Evolutionary conservation across 2,329 filamentous ascomycete species (phyloP), one percentile per base, ranked within the genome.

Genomic region (Xylogone sp.): DNA sequence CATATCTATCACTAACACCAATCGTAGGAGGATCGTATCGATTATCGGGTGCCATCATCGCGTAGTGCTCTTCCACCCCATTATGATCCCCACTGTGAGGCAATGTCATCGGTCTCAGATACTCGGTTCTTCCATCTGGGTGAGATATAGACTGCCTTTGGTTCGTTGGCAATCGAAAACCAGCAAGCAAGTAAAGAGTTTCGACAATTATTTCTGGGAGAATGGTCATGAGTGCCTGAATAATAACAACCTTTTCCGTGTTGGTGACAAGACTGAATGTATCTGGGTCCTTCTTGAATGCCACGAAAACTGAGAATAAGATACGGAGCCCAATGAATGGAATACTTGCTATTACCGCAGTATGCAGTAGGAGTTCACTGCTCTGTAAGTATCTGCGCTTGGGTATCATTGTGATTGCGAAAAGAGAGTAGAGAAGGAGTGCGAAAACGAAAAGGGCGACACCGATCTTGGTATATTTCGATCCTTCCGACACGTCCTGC

Each of bases 391-490:
- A 39, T 5, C 12, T 18, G 5, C 34, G 10, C 13, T 39, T 39
- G n/a, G 34, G 34, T 39, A 18, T 5, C n/a, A 39, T 13, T 18
- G 34, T 9, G 10, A 16, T 16, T 13, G 34, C 34, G 34, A 39
- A 5, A 16, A 39, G n/a, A 39, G 34, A 16, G 34, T 39, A 39
- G 34, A 39, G 10, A 16, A 39, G 8, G n/a, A 39, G 34, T 4
- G 34, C 44, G 21, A 47, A 7, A 42, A 51, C 47, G 39, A 43
- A 39, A 44, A 51, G 43, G n/a, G 45, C 10, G 45, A 51, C 29
- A 18, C 49, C 49, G 20, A 43, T 39, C 46, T 51, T 51, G 44
- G 49, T 47, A 27, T 47, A 42, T 31, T 44, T 43, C 29, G 49
- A 42, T 18, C 44, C 44, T 43, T 16, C 46, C 31, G 46, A 51